Base-by-base conservation (phyloP, 306 rosid species). In the Astragalus membranaceus region DNA sequence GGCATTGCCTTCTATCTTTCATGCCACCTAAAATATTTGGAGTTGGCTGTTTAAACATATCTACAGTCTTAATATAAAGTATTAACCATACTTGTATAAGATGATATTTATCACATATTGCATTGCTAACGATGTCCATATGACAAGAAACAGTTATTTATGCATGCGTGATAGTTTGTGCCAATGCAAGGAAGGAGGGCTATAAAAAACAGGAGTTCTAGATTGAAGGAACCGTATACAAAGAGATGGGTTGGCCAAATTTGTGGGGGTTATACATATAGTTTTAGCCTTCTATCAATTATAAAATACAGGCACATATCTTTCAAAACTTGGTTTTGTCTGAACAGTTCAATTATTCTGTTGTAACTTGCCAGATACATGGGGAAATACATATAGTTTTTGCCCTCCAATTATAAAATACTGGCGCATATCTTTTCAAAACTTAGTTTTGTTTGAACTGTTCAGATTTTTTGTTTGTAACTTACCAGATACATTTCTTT, bases 371-470 rank as follows among this genome's bases (percentile, higher is more conserved):
- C 30, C 30, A 26, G 30, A 26, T 26, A 26, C 30, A 26, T 44
- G 44, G 39, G 68, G 29, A 26, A 8, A 29, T 13, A n/a, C 20
- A 17, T 29, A 2, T 69, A 7, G 17, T 69, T 14, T 37, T 32
- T 5, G 0, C 46, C 10, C 47, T 32, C 37, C 39, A 20, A 33
- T 59, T 20, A 60, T 46, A 20, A 58, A 59, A 47, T 33, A 52
- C n/a, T 1, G 49, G 36, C 62, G 17, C 6, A 35, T 37, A 36
- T 36, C 43, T 50, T 17, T 39, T 36, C 6, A 39, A 26, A 37
- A 50, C 8, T 59, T 72, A 50, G 10, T 72, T 17, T 72, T 71
- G 68, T 59, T 60, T 14, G 13, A 73, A 52, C 39, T 50, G 53
- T 41, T 50, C 56, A 26, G 32, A 2, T 26, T 26, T 26, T 26